These are phyloP conservation scores for Hypoxylon sp. DNA, from an alignment of 2,329 filamentous ascomycete genomes.

Conservation along the genomic window DNA sequence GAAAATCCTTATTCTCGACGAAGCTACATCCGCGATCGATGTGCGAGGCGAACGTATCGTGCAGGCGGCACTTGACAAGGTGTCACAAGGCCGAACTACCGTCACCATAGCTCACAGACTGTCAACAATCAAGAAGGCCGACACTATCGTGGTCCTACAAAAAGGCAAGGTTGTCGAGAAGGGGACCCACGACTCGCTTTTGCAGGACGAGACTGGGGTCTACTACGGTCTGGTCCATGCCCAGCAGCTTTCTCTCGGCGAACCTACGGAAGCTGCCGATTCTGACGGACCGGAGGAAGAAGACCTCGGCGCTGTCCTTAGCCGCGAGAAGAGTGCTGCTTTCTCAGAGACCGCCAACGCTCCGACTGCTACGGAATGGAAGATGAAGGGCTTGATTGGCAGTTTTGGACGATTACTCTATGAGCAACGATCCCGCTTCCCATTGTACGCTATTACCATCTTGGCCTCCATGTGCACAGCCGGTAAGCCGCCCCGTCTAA, in stretches of 20 bases:
- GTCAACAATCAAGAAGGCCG: slow-evolving; percentile 80
- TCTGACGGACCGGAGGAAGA: slow-evolving; percentile 54
- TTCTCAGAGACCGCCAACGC: slow-evolving; percentile 49
- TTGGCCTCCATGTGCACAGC: slow-evolving; percentile 58
- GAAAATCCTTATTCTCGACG: slow-evolving; percentile 78
- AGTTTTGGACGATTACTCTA: slow-evolving; percentile 69
- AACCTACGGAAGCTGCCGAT: slow-evolving; percentile 55
- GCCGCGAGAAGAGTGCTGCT: slow-evolving; percentile 60
- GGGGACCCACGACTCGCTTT: slow-evolving; percentile 79
- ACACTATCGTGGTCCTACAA: slow-evolving; percentile 81
- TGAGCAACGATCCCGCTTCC: slow-evolving; percentile 66
- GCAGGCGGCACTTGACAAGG: slow-evolving; percentile 71
- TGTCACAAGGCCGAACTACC: slow-evolving; percentile 73
- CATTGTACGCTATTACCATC: slow-evolving; percentile 62
- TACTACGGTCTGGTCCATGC: slow-evolving; percentile 76
- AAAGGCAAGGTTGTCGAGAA: slow-evolving; percentile 78
- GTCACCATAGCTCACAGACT: slow-evolving; percentile 81
- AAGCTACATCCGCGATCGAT: slow-evolving; percentile 77
- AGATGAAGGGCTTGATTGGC: slow-evolving; percentile 57
- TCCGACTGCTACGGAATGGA: slow-evolving; percentile 49
- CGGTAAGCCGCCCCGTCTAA: slow-evolving; percentile 39
- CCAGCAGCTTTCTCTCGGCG: slow-evolving; percentile 68
- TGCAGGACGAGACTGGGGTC: slow-evolving; percentile 69
- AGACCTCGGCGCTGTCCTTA: slow-evolving; percentile 55
- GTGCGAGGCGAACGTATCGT: slow-evolving; percentile 69